Evolutionary conservation across 164 flowering plant species (phyloP).

Genomic region (Tinospora cordifolia): DNA sequence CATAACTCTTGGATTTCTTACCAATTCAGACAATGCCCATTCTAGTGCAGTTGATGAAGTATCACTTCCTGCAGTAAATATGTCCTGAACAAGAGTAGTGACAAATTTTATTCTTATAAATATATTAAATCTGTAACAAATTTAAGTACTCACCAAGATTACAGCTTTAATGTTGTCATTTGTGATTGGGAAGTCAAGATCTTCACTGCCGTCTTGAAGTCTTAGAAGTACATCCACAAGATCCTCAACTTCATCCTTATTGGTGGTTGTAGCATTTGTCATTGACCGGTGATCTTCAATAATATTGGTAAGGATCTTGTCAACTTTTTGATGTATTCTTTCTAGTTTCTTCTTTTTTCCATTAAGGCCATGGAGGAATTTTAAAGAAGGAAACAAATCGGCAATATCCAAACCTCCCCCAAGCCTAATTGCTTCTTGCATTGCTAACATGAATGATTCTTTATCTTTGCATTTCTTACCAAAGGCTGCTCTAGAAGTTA

Average conservation of each 20-base stretch:
- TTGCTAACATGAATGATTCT: conserved; percentile 8
- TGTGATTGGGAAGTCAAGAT: too few species aligned
- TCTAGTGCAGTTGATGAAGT: conserved; percentile 14
- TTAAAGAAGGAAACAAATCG: conserved; percentile 28
- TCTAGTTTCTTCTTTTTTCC: conserved; percentile 15
- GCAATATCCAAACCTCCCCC: conserved; percentile 18
- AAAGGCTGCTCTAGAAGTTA: conserved; percentile 21
- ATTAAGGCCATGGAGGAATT: conserved; percentile 21
- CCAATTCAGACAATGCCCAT: conserved; percentile 16
- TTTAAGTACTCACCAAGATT: not conserved
- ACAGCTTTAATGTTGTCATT: not conserved
- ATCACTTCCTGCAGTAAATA: not conserved
- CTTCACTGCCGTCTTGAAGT: not conserved
- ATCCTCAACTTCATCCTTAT: conserved; percentile 5
- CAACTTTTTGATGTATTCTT: conserved; percentile 19
- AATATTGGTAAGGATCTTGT: conserved; percentile 16
- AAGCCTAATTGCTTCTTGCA: conserved; percentile 2
- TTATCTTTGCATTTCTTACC: conserved; percentile 21
- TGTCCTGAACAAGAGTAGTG: conserved; percentile 10
- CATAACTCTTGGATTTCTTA: conserved; percentile 13
- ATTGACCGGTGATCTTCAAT: conserved; percentile 19
- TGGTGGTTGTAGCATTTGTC: not conserved
- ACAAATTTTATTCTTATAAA: not conserved
- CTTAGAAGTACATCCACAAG: conserved; percentile 5
- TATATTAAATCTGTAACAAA: not conserved